These are phyloP conservation scores for Claviceps africana DNA, from an alignment of 2,329 filamentous ascomycete genomes.

Conservation along the genomic window DNA sequence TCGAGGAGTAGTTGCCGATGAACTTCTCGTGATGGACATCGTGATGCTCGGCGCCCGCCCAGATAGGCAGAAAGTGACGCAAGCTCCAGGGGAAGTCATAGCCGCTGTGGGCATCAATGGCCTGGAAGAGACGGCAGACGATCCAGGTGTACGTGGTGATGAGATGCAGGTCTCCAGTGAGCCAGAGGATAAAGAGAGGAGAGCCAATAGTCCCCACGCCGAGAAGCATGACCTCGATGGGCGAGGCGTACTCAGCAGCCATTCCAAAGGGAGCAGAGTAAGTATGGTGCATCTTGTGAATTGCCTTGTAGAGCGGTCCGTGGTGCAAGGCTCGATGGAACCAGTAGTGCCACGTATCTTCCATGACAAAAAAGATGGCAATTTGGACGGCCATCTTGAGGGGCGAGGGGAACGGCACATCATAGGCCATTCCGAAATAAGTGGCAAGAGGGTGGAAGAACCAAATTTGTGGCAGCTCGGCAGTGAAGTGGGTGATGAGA, in stretches of 20 bases:
- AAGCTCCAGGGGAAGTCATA: constrained; percentile 98
- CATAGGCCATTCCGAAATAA: constrained; percentile 76
- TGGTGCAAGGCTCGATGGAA: constrained; percentile 86
- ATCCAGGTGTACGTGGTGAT: constrained; percentile 99
- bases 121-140: constrained; percentile 81
- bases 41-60: constrained; percentile 94
- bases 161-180: constrained; percentile 83
- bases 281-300: constrained; percentile 98
- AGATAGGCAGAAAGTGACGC: constrained; percentile 92
- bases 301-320: constrained; percentile 85
- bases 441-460: constrained; percentile 95
- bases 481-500: constrained; percentile 89
- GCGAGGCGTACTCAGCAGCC: constrained; percentile 92
- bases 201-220: constrained; percentile 73
- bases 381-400: constrained; percentile 88
- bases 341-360: constrained; percentile 99
- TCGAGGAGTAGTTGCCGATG: constrained; percentile 94
- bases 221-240: constrained; percentile 91
- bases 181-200: constrained; percentile 68
- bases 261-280: constrained; percentile 96
- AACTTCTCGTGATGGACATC: constrained; percentile 97
- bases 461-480: constrained; percentile 97
- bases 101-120: constrained; percentile 91
- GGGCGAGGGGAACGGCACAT: constrained; percentile 74
- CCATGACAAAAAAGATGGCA: constrained; percentile 82